Percentiles rank a stretch among this genome's conserved stretches.
Evolutionary conservation across 1,139 yeast genomes (phyloP).

Genomic region (Debaryomycetaceae sp.): DNA sequence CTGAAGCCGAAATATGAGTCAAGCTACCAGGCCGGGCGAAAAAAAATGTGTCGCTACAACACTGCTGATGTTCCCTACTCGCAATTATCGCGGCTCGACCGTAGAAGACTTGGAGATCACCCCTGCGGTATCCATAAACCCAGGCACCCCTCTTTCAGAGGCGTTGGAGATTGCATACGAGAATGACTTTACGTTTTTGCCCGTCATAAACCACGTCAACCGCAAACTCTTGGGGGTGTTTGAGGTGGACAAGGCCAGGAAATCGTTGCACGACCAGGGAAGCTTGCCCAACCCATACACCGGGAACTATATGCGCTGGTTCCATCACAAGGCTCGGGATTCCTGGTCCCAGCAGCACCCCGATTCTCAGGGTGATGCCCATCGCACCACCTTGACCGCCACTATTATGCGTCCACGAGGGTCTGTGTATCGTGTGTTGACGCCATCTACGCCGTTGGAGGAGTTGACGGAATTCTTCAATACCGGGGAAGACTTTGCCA

Average conservation of each 20-base stretch:
- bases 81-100: slow-evolving; percentile 43
- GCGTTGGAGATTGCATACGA: slow-evolving; percentile 44
- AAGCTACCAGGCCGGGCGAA: no score
- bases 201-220: slow-evolving; percentile 42
- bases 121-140: slow-evolving; percentile 50
- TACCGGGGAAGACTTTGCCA: slow-evolving; percentile 45
- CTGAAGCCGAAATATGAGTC: no score
- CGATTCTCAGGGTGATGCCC: slow-evolving; percentile 3
- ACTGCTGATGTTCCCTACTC: slow-evolving; percentile 13
- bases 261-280: slow-evolving; percentile 13
- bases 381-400: slow-evolving; percentile 15
- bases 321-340: slow-evolving; percentile 26
- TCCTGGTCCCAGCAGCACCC: slow-evolving; percentile 4
- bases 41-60: no score
- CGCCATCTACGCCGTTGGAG: slow-evolving; percentile 51
- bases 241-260: slow-evolving; percentile 36
- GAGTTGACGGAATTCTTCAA: slow-evolving; percentile 42
- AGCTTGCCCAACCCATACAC: slow-evolving; percentile 20
- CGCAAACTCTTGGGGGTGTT: slow-evolving; percentile 45
- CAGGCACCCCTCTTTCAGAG: slow-evolving; percentile 36
- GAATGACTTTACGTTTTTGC: slow-evolving; percentile 45
- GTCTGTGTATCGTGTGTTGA: slow-evolving; percentile 30
- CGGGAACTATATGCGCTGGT: slow-evolving; percentile 34
- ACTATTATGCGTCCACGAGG: slow-evolving; percentile 19
- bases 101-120: slow-evolving; percentile 53